phyloP scores from a whole-genome alignment of 352 stramenopile species.

The Globisporangium viniferum region DNA sequence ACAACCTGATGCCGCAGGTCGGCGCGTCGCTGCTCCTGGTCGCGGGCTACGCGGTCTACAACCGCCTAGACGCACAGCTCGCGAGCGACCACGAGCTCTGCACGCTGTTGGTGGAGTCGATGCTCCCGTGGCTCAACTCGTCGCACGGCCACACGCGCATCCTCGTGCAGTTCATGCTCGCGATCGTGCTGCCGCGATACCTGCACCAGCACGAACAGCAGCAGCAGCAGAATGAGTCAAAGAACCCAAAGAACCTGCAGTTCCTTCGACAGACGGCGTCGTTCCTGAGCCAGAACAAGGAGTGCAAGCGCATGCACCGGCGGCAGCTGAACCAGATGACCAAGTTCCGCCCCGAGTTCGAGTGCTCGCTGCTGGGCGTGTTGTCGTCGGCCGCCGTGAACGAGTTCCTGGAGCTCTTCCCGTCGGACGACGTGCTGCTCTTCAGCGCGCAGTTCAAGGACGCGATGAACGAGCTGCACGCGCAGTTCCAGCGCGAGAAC shows the following conservation, averaged over 20 bases:
- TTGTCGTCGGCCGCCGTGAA: constrained; percentile 60
- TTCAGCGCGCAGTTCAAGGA: constrained; percentile 62
- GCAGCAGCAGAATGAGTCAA: constrained; percentile 7
- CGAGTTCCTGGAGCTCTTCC: constrained; percentile 74
- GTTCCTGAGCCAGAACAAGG: constrained; percentile 81
- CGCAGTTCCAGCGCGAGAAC: constrained; percentile 72
- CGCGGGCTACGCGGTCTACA: constrained; percentile 31
- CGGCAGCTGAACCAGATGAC: constrained; percentile 64
- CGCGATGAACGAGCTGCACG: constrained; percentile 62
- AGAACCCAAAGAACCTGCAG: constrained; percentile 15
- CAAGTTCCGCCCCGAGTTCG: constrained; percentile 58
- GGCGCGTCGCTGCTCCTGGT: constrained; percentile 64
- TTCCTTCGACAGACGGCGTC: constrained; percentile 53
- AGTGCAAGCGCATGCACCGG: constrained; percentile 79
- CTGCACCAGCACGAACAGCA: constrained; percentile 31
- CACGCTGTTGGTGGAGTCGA: constrained; percentile 34
- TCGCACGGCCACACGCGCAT: constrained; percentile 82
- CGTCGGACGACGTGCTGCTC: constrained; percentile 46
- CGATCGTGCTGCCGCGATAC: constrained; percentile 60
- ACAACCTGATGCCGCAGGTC: constrained; percentile 74
- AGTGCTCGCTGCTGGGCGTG: constrained; percentile 71
- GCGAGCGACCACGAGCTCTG: constrained; percentile 17
- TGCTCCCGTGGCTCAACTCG: constrained; percentile 76
- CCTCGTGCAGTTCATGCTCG: constrained; percentile 68
- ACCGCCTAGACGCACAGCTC: constrained; percentile 29